These are phyloP conservation scores for Rhipidocladum racemiflorum DNA, from an alignment of 176 grass and related monocot genomes.

Conservation along the genomic window DNA sequence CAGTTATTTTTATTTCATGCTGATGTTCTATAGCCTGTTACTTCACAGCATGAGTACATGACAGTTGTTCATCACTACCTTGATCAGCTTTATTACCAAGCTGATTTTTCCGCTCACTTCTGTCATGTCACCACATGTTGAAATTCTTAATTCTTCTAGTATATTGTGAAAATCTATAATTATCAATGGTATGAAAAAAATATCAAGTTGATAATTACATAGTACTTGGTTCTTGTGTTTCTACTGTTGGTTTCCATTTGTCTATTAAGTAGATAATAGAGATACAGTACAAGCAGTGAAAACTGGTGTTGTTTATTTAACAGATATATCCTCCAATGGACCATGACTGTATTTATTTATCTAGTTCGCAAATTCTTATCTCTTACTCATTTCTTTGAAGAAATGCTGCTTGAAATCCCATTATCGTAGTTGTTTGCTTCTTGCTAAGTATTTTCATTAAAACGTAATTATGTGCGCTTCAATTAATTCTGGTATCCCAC, in stretches of 20 bases:
- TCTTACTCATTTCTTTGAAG: background rate
- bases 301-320: background rate
- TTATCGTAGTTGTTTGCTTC: background rate
- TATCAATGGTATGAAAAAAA: background rate
- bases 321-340: background rate
- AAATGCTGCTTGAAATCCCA: background rate
- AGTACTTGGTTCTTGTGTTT: background rate
- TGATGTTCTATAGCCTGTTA: constrained; percentile 15
- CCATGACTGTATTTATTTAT: background rate
- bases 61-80: background rate
- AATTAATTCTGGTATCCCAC: background rate
- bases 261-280: background rate
- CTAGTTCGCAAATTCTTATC: background rate
- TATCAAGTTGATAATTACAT: background rate
- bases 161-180: background rate
- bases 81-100: background rate
- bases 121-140: background rate
- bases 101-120: background rate
- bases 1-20: background rate
- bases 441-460: background rate
- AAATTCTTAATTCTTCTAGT: background rate
- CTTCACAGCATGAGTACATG: background rate
- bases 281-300: background rate
- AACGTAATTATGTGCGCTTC: background rate
- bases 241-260: background rate